phyloP scores from a whole-genome alignment of 352 stramenopile species.

The Globisporangium alternatum region DNA sequence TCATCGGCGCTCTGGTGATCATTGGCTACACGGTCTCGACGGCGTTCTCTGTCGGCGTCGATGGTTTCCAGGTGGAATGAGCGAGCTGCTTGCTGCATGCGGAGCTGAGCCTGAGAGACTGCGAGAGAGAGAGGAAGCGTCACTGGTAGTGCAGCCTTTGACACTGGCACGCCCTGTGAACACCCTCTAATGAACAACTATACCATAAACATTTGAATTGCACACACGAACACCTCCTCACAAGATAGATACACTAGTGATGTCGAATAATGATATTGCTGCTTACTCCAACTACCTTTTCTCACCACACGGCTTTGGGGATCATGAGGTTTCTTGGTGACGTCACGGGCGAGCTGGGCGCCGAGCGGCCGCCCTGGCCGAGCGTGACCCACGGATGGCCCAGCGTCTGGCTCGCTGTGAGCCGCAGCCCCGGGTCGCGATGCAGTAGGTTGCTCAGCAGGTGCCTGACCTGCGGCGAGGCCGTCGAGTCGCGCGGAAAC shows the following conservation, averaged over 20 bases:
- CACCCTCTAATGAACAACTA: neutral
- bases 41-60: conserved; percentile 38
- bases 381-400: conserved; percentile 81
- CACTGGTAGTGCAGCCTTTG: neutral
- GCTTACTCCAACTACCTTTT: neutral
- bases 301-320: conserved; percentile 8
- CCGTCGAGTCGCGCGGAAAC: conserved; percentile 39
- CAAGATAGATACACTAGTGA: neutral
- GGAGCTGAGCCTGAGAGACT: neutral
- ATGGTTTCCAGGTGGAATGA: conserved; percentile 43
- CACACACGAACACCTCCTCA: neutral
- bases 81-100: neutral
- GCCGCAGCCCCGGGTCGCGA: conserved; percentile 57
- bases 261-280: conserved; percentile 5
- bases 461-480: conserved; percentile 51
- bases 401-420: conserved; percentile 79
- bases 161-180: neutral
- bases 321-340: conserved; percentile 16
- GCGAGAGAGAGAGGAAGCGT: neutral
- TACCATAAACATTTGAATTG: neutral
- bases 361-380: conserved; percentile 26
- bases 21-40: conserved; percentile 34
- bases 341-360: conserved; percentile 34
- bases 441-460: conserved; percentile 71
- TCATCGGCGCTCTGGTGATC: conserved; percentile 23